phyloP scores from a whole-genome alignment of 345 rosid species.

The sweet orange (Citrus sinensis) region DVS_A1.0 CM039161.1:6405001-6405500 shows the following conservation, averaged over 20 bases:
- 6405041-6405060: background rate
- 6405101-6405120: background rate
- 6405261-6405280: background rate
- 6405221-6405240: background rate
- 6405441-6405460: background rate
- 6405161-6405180: too few relatives aligned
- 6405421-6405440: background rate
- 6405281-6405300: too few relatives aligned
- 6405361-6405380: background rate
- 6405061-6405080: background rate
- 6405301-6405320: too few relatives aligned
- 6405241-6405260: background rate
- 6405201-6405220: background rate
- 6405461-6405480: background rate
- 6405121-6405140: too few relatives aligned
- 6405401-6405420: background rate
- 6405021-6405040: background rate
- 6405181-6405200: background rate
- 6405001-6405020: conserved; percentile 12
- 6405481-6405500: background rate
- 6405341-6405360: too few relatives aligned
- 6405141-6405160: too few relatives aligned
- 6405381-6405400: background rate
- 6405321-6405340: too few relatives aligned
- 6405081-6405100: background rate